Evolutionary conservation across 768 basidiomycete genomes (phyloP).

Genomic region (Scleroderma bovista): DNA sequence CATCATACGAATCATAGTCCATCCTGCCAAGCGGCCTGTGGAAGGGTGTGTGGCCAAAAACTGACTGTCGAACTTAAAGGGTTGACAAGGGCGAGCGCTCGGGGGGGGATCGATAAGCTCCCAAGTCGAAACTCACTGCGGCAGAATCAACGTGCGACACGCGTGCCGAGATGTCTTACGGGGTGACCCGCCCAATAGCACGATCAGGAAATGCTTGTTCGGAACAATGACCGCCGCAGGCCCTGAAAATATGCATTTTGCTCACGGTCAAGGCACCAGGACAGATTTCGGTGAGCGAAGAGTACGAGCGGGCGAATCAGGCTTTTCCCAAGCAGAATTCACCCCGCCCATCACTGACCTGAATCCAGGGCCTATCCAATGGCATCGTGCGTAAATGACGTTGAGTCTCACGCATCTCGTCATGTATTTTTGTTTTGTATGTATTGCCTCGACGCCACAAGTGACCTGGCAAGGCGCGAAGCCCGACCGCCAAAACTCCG

Average conservation of each 20-base stretch:
- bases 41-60: slow-evolving; percentile 6
- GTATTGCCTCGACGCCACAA: too few relatives aligned
- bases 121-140: too few relatives aligned
- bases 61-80: neutral
- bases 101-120: too few relatives aligned
- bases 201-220: slow-evolving; percentile 5
- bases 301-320: neutral
- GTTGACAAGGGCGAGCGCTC: neutral
- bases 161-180: too few relatives aligned
- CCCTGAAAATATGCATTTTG: neutral
- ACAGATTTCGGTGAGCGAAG: too few relatives aligned
- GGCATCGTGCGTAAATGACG: neutral
- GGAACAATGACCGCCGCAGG: neutral
- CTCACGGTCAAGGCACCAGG: neutral
- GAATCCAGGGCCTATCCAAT: neutral
- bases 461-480: too few relatives aligned
- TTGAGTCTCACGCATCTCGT: neutral
- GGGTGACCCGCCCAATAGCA: too few relatives aligned
- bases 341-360: neutral
- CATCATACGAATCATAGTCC: slow-evolving; percentile 79
- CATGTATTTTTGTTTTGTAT: too few relatives aligned
- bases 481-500: too few relatives aligned
- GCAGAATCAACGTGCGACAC: too few relatives aligned
- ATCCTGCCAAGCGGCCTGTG: slow-evolving; percentile 27
- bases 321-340: neutral